Percentiles rank a stretch among this genome's conserved stretches.
Conservation (phyloP, 2,329 filamentous ascomycete genomes). For the Phymatotrichopsis omnivora region DNA sequence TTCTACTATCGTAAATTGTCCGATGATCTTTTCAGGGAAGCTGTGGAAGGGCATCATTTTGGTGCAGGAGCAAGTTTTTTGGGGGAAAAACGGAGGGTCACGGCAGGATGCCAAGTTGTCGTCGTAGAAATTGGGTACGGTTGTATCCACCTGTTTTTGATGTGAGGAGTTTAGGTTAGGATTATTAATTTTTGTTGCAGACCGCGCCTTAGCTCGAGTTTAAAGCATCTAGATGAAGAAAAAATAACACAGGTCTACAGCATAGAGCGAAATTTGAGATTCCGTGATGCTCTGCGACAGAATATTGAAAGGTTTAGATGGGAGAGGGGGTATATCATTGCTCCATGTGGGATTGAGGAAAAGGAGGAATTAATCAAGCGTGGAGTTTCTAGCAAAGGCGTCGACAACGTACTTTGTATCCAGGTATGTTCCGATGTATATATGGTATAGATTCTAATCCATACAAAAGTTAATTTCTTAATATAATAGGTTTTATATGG, state of each 20-base stretch:
- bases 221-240: slow-evolving; percentile 3
- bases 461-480: neutral
- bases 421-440: too few species aligned
- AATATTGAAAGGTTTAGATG: slow-evolving; percentile 6
- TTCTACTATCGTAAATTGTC: too few species aligned
- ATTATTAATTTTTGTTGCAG: too few species aligned
- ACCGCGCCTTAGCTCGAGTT: neutral
- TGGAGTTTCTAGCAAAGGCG: slow-evolving; percentile 13
- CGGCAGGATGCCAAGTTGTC: neutral
- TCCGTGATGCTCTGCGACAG: slow-evolving; percentile 6
- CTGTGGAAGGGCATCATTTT: neutral
- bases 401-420: slow-evolving; percentile 9
- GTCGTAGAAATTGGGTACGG: slow-evolving; percentile 8
- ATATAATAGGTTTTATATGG: neutral
- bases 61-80: neutral
- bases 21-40: neutral
- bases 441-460: neutral
- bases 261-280: slow-evolving; percentile 2
- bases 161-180: too few species aligned
- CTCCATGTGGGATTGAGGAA: slow-evolving; percentile 18
- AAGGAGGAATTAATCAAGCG: slow-evolving; percentile 1
- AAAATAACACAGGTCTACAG: slow-evolving; percentile 1
- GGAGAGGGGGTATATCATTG: slow-evolving; percentile 5
- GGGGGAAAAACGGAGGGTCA: neutral
- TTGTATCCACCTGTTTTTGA: too few species aligned